Evolutionary conservation across 2,329 filamentous ascomycete species (phyloP), one percentile per base, ranked within the genome.

Genomic region (Emmonsiellopsis sp.): DNA sequence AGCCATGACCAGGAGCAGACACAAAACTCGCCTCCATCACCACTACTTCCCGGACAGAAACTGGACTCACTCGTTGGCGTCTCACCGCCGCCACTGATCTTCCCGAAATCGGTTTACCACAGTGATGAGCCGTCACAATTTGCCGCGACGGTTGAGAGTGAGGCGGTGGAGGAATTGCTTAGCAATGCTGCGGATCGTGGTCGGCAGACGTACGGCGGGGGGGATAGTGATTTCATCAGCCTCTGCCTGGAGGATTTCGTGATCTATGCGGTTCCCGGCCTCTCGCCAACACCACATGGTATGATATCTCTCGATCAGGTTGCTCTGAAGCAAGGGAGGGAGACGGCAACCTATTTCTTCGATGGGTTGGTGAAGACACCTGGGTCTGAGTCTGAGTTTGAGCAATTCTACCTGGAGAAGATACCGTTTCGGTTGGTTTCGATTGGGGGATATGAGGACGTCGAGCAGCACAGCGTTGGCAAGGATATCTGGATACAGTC

Each of bases 401-500:
- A 64, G 51, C 3, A 59, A 38, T 55, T 57, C 7, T 87, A 79
- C 53, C 74, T 92, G 0, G 67, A 79, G 45, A 69, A 65, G 0
- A 71, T 87, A 0, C 70, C 74, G 0, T 86, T 92, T 46, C 62
- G 68, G 0, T 71, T 77, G 1, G 68, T 86, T 1, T 83, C 85
- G 0, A 77, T 93, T 9, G 85, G 82, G 1, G 82, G 83, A 31
- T 89, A 90, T 62, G 81, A 80, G 0, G 64, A 76, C 1, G 63
- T 72, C 0, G 61, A 73, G 6, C 65, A 75, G 20, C 75, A 78
- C 0, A 63, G 62, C 0, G 75, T 83, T 2, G 71, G 67, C 2
- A 72, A 73, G 7, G 69, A 78, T 13, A 75, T 90, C 1, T 91
- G 84, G 78, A 76, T 92, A 2, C 77, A 81, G 15, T 86, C 86